Conservation (phyloP, 2,329 filamentous ascomycete genomes). For the Verticillium albo-atrum region DNA sequence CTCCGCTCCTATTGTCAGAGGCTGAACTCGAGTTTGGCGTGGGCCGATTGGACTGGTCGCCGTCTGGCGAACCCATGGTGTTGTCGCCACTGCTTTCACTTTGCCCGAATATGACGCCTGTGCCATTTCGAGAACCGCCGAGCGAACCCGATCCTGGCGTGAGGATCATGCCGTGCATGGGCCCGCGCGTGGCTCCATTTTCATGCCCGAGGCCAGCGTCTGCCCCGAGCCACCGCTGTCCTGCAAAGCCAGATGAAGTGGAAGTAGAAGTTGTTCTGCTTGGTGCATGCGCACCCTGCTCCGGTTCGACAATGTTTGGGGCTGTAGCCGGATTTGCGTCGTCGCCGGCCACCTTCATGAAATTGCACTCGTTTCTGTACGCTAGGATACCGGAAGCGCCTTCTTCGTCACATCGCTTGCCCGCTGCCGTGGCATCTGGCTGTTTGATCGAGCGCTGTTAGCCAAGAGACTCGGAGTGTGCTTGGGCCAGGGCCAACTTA, state of each 20-base stretch:
- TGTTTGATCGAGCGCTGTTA: not conserved
- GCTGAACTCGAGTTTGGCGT: constrained; percentile 55
- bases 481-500: constrained; percentile 27
- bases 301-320: constrained; percentile 35
- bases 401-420: not conserved
- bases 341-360: constrained; percentile 33
- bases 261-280: constrained; percentile 10
- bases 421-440: not conserved
- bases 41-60: constrained; percentile 45
- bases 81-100: constrained; percentile 37
- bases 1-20: constrained; percentile 34
- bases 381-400: constrained; percentile 32
- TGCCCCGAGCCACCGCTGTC: constrained; percentile 31
- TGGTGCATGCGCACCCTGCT: constrained; percentile 22
- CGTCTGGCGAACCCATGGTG: constrained; percentile 46
- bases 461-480: not conserved
- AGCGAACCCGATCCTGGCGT: constrained; percentile 12
- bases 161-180: constrained; percentile 6
- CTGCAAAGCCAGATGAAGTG: constrained; percentile 20
- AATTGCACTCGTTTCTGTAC: constrained; percentile 40
- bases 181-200: constrained; percentile 7
- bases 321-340: constrained; percentile 32
- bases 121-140: constrained; percentile 13
- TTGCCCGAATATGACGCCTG: constrained; percentile 31
- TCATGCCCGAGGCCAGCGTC: constrained; percentile 27